These are phyloP conservation scores for Exophiala dermatitidis DNA, from an alignment of 2,329 filamentous ascomycete genomes.

Conservation along the genomic window DNA sequence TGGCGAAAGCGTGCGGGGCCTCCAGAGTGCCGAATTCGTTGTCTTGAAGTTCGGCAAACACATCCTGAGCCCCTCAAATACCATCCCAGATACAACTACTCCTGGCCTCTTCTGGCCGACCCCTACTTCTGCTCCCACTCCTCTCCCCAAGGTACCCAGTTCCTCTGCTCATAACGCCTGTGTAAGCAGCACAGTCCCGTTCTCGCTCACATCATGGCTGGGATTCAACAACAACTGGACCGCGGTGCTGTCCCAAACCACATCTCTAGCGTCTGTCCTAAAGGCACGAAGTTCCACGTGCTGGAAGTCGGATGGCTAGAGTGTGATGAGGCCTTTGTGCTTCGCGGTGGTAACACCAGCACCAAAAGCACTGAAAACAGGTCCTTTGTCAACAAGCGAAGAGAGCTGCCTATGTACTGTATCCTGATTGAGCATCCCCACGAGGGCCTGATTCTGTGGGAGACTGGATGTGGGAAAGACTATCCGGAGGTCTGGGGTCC, in stretches of 20 bases:
- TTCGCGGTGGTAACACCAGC: conserved; percentile 24
- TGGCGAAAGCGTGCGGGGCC: not conserved
- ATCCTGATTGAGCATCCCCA: conserved; percentile 26
- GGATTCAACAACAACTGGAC: conserved; percentile 25
- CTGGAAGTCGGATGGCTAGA: conserved; percentile 26
- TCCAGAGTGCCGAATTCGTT: not conserved
- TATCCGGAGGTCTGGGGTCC: conserved; percentile 26
- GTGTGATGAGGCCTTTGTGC: conserved; percentile 24
- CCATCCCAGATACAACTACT: too few species aligned
- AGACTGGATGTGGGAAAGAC: conserved; percentile 26
- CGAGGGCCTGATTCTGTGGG: conserved; percentile 27
- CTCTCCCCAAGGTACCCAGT: not conserved
- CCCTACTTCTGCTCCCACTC: not conserved
- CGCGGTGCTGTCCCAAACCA: conserved; percentile 23
- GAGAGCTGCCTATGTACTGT: conserved; percentile 67
- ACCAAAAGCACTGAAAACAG: conserved; percentile 21
- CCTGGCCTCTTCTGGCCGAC: not conserved
- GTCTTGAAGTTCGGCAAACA: not conserved
- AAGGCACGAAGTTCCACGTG: conserved; percentile 26
- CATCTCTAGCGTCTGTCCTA: conserved; percentile 25
- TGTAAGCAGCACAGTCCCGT: not conserved
- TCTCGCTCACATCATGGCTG: conserved; percentile 10
- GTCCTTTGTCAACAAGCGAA: conserved; percentile 63
- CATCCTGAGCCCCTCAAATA: conserved; percentile 4
- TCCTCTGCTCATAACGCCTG: not conserved